Conservation (phyloP, 1,139 yeast genomes). For the Tardiomyces digboiensis region DNA sequence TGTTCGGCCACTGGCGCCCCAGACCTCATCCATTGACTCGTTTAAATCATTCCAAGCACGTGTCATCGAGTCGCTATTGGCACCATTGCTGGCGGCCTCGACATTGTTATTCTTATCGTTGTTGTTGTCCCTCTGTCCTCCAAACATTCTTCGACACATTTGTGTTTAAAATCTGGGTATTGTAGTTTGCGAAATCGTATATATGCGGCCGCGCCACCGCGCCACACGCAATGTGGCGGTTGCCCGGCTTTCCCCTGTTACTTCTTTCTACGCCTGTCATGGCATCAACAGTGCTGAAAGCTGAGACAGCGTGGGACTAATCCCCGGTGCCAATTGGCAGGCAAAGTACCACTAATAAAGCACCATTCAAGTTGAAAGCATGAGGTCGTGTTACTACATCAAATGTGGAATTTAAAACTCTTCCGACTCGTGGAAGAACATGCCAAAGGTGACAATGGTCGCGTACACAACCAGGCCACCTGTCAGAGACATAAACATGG, state of each 20-base stretch:
- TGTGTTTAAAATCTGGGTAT: neutral
- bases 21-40: neutral
- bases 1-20: neutral
- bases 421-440: conserved; percentile 55
- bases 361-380: too few relatives aligned
- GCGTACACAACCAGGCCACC: conserved; percentile 70
- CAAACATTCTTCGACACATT: neutral
- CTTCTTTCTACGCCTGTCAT: too few relatives aligned
- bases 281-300: too few relatives aligned
- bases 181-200: neutral
- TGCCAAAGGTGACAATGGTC: conserved; percentile 63
- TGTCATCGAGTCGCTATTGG: neutral
- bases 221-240: neutral
- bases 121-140: too few relatives aligned
- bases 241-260: too few relatives aligned
- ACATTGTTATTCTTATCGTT: neutral
- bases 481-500: conserved; percentile 50
- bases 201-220: neutral
- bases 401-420: conserved; percentile 26
- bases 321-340: too few relatives aligned
- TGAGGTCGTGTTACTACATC: too few relatives aligned
- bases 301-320: too few relatives aligned
- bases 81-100: neutral
- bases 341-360: too few relatives aligned
- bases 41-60: neutral